Evolutionary conservation across 768 basidiomycete species (phyloP), one percentile per base, ranked within the genome.

Genomic region (Mycena amicta): DNA sequence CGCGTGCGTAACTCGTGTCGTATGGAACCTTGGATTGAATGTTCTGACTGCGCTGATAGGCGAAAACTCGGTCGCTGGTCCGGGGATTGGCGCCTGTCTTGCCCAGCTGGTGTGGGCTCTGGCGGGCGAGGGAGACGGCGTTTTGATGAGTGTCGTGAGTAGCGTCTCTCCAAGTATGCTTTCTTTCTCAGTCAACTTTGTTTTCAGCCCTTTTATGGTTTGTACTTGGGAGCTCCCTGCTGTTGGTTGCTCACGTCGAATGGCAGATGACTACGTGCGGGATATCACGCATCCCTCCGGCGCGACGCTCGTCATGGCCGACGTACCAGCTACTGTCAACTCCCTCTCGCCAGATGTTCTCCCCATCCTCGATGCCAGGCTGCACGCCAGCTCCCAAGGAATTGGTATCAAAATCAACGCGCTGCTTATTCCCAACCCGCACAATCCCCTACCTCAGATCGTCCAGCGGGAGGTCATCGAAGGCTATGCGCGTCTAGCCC

Each of bases 391-490:
- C 40, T 47, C 60, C 11, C 53, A 53, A 6, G 27, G 47, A 28
- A 49, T 55, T 11, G 68, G 67, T 11, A 60, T 55, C 5, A 56
- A 50, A 16, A 61, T 71, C 52, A 60, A 63, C 27, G 70, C 66
- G 1, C 61, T 71, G n/a, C 47, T 72, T 5, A 55, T 72, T 2
- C 66, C 65, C 29, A 72, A 72, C 52, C 71, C 71, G 8, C 71
- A 72, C 60, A 72, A 72, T 41, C 71, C 70, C 3, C 60, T 68
- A 18, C 68, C 68, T 3, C 57, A 64, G n/a, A 56, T 57, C 13
- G 66, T 70, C 28, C 55, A 65, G 1, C 11, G 18, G 22, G 65
- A 69, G 1, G 62, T 67, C 16, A 53, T 72, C 26, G 39, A 60
- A 27, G 70, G 52, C 3, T 72, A 63, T 37, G 61, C 61, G 2